Conservation (phyloP, 2,329 filamentous ascomycete genomes). For the Phaeosphaeria sp. region DNA sequence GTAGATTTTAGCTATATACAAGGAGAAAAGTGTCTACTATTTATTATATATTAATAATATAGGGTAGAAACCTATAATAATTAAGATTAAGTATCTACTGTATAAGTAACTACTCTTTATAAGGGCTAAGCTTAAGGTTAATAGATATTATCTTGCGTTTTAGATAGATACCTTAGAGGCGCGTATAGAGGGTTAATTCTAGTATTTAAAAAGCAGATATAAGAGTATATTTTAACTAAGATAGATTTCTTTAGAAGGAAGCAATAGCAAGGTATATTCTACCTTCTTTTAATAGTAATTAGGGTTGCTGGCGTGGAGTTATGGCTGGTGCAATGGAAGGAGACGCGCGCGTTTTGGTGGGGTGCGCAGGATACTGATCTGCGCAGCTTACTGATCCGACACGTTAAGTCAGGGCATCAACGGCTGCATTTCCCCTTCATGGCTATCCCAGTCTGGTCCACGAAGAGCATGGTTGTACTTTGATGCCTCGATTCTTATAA, state of each 20-base stretch:
- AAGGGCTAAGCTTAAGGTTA: slow-evolving; percentile 10
- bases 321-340: neutral
- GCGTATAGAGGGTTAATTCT: slow-evolving; percentile 1
- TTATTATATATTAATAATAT: slow-evolving; percentile 4
- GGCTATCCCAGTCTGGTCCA: neutral
- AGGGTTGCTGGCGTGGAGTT: neutral
- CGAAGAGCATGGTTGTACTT: too few relatives aligned
- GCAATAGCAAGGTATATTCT: neutral
- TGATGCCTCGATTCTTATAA: too few relatives aligned
- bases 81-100: slow-evolving; percentile 16
- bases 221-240: neutral
- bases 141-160: neutral
- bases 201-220: neutral
- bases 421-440: neutral
- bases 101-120: slow-evolving; percentile 13
- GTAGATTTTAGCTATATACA: slow-evolving; percentile 7
- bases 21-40: slow-evolving; percentile 8
- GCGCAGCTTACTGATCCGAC: neutral
- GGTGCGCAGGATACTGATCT: neutral
- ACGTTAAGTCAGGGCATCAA: too few relatives aligned
- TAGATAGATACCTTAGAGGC: neutral
- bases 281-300: neutral
- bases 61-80: slow-evolving; percentile 4
- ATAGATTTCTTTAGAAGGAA: neutral
- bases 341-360: neutral